Base-by-base conservation (phyloP, 164 flowering plant genomes). In the Kingdonia uniflora region DNA sequence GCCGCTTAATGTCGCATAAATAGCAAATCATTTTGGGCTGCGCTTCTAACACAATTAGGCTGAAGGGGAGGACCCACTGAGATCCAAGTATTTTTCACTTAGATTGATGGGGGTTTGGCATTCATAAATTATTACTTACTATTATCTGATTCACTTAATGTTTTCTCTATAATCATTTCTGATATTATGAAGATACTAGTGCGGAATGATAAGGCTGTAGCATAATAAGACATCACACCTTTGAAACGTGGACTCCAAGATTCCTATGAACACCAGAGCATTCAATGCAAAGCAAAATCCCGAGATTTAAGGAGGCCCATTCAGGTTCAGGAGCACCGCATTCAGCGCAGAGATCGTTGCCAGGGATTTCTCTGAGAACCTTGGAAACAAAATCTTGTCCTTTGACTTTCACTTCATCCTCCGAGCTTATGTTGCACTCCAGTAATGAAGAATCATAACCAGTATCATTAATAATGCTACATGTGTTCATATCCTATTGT, bases 221-320 rank as follows among this genome's bases (percentile, higher is more conserved):
- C 13, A 1, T 41, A 15, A 26, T 8, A 49, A 48, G 39, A 35
- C 46, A 21, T 50, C 39, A 33, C 22, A 86, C 98, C 96, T 91
- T 91, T 61, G 98, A 87, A 65, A 85, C 67, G 70, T 91, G 98
- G 67, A 91, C 98, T 45, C 96, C 98, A 69, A 87, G 95, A 72
- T 87, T 91, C 26, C 98, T 81, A 59, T 91, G 98, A 60, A 77
- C 87, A 42, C 98, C 96, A 61, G 98, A 91, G 76, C 98, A 91
- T 59, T 85, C 88, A 51, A 91, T 87, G 71, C 98, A 91, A 39
- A 91, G 45, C 51, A 87, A 68, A 55, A 85, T 66, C 22, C 96
- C 98, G 65, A 91, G 85, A 72, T 91, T 91, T 48, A 91, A 71
- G 51, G 98, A 91, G 19, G 98, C 95, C 96, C 98, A 91, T 48